Conservation (phyloP, 1,284 basidiomycete genomes). For the Ustilago vetiveriae region DNA sequence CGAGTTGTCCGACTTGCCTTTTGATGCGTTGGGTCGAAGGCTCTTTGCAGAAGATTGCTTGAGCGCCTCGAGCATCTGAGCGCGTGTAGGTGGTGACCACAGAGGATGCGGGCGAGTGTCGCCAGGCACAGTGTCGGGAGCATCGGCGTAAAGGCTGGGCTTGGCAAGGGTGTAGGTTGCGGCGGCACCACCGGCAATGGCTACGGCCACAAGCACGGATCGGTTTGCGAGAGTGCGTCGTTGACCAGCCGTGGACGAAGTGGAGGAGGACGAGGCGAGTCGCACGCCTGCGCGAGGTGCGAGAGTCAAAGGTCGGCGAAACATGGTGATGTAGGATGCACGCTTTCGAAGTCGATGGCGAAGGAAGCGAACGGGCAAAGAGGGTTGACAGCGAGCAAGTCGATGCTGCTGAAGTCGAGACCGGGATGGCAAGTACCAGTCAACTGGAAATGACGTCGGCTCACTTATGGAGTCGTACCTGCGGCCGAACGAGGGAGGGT, state of each 20-base stretch:
- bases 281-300: slow-evolving; percentile 38
- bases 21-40: slow-evolving; percentile 56
- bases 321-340: slow-evolving; percentile 31
- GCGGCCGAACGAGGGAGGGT: background rate
- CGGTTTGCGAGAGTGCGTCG: slow-evolving; percentile 25
- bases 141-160: slow-evolving; percentile 36
- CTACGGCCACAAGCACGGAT: slow-evolving; percentile 24
- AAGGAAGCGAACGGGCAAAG: no score
- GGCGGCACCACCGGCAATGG: slow-evolving; percentile 37
- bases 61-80: slow-evolving; percentile 66
- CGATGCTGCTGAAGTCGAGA: background rate
- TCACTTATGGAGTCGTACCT: background rate
- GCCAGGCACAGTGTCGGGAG: slow-evolving; percentile 45
- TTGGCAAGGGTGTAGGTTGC: slow-evolving; percentile 29
- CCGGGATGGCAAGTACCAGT: background rate
- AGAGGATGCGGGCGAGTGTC: slow-evolving; percentile 60
- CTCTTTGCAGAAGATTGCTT: slow-evolving; percentile 54
- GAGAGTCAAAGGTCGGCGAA: slow-evolving; percentile 33
- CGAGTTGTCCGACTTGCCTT: slow-evolving; percentile 36
- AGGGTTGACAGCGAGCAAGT: background rate
- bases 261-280: slow-evolving; percentile 38
- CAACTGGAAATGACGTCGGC: background rate
- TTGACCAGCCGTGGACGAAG: slow-evolving; percentile 18
- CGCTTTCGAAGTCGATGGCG: no score
- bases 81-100: slow-evolving; percentile 64